Percentiles rank a stretch among this genome's conserved stretches.
Conservation (phyloP, 495 filamentous ascomycete species). For the Lentithecium fluviatile region DNA sequence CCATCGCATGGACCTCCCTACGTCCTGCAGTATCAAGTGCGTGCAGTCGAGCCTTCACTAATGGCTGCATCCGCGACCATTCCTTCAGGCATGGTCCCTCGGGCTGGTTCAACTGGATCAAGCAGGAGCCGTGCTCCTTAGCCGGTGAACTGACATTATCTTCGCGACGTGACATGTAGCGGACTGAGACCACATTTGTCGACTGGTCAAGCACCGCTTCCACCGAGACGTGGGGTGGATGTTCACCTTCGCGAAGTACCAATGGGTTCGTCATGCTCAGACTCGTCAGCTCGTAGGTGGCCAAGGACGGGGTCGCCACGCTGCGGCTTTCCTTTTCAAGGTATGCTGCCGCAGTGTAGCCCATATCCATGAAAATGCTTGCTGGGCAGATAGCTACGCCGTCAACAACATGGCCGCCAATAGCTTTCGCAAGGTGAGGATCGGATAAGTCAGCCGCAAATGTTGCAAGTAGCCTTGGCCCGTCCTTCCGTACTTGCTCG, state of each 20-base stretch:
- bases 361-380: constrained; percentile 35
- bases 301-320: constrained; percentile 11
- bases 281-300: constrained; percentile 16
- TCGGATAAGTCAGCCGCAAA: constrained; percentile 19
- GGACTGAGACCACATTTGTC: constrained; percentile 11
- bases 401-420: constrained; percentile 31
- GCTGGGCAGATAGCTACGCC: constrained; percentile 29
- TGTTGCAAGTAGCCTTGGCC: constrained; percentile 5
- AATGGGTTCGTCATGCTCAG: constrained; percentile 20
- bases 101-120: constrained; percentile 9
- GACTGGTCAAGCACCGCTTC: constrained; percentile 12
- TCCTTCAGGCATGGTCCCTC: constrained; percentile 9
- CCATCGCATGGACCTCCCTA: constrained; percentile 22
- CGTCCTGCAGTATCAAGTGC: constrained; percentile 8
- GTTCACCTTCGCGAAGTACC: constrained; percentile 14
- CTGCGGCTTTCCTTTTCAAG: constrained; percentile 15
- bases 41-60: constrained; percentile 21
- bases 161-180: constrained; percentile 12
- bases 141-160: background rate
- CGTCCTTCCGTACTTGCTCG: constrained; percentile 10
- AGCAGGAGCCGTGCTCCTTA: constrained; percentile 17
- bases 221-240: constrained; percentile 8
- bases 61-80: constrained; percentile 24
- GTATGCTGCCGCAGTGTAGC: constrained; percentile 26
- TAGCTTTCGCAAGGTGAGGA: constrained; percentile 21